Percentiles rank a stretch among this genome's conserved stretches.
phyloP scores from a whole-genome alignment of 139 green algal species.

The Volvox africanus region DNA sequence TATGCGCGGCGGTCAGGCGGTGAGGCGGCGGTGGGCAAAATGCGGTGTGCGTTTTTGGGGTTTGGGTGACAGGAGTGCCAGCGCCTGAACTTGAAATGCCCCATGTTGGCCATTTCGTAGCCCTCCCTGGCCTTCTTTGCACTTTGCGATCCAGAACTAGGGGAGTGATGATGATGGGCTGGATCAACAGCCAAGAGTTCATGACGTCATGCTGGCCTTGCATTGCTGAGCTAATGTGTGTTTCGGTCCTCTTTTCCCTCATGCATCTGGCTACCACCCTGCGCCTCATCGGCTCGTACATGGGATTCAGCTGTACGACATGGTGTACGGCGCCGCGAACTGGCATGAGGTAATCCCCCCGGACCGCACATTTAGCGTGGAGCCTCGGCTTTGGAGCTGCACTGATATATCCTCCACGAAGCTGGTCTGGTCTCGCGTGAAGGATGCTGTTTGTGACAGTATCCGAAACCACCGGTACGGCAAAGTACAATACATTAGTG shows the following conservation, averaged over 20 bases:
- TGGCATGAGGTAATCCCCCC: constrained; percentile 71
- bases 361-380: constrained; percentile 69
- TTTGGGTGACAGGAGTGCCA: too few relatives aligned
- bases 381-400: constrained; percentile 77
- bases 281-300: neutral
- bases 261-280: neutral
- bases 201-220: neutral
- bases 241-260: neutral
- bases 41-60: too few relatives aligned
- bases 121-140: too few relatives aligned
- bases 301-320: constrained; percentile 70
- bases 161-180: neutral
- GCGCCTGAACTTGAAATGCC: too few relatives aligned
- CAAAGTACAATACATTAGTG: neutral
- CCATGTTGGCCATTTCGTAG: too few relatives aligned
- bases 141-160: too few relatives aligned
- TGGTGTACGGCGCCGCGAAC: constrained; percentile 63
- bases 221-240: neutral
- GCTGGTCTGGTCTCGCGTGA: constrained; percentile 69
- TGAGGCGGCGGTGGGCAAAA: neutral
- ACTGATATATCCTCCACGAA: constrained; percentile 65
- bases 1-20: constrained; percentile 39
- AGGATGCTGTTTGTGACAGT: constrained; percentile 91
- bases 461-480: constrained; percentile 65
- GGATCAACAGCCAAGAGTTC: neutral